A percentile compares a stretch with the other conserved stretches of the same genome.
Evolutionary conservation across 2,329 filamentous ascomycete species (phyloP).

Genomic region (Trichoderma koningii): DNA sequence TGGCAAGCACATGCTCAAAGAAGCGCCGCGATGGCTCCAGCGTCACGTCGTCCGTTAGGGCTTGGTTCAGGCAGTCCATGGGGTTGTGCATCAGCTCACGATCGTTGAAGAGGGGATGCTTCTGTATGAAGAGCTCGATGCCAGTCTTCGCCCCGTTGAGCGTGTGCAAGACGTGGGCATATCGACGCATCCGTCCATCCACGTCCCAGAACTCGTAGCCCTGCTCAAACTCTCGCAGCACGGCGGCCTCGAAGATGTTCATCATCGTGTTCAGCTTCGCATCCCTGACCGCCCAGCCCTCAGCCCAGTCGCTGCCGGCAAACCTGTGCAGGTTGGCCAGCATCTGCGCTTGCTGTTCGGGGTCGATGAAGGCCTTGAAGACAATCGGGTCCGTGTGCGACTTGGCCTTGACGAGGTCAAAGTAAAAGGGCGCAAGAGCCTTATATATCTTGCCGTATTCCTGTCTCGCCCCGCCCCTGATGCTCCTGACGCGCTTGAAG

Average conservation of each 20-base stretch:
- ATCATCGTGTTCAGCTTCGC: constrained; percentile 74
- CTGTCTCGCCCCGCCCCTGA: constrained; percentile 80
- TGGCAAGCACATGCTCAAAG: constrained; percentile 71
- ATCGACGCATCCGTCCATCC: constrained; percentile 83
- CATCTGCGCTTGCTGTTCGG: constrained; percentile 88
- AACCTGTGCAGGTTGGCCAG: constrained; percentile 79
- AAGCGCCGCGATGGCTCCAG: constrained; percentile 80
- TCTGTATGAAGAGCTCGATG: constrained; percentile 83
- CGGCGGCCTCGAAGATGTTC: constrained; percentile 85
- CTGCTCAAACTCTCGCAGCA: constrained; percentile 87
- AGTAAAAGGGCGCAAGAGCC: constrained; percentile 86
- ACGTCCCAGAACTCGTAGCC: constrained; percentile 88
- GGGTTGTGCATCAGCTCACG: constrained; percentile 67
- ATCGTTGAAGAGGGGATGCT: constrained; percentile 80
- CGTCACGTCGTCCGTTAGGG: constrained; percentile 66
- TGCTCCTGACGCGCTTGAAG: constrained; percentile 70
- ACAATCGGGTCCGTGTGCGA: constrained; percentile 78
- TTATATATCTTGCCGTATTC: constrained; percentile 91
- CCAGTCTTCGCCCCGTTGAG: constrained; percentile 79
- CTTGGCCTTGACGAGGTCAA: constrained; percentile 71
- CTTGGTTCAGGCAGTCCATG: constrained; percentile 77
- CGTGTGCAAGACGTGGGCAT: constrained; percentile 79
- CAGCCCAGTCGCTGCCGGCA: constrained; percentile 74
- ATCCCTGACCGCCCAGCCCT: constrained; percentile 71
- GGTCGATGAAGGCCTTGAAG: constrained; percentile 84